A percentile compares a stretch with the other conserved stretches of the same genome.
These are phyloP conservation scores for Linnemannia zychae DNA, from an alignment of 192 early-diverging fungal species.

Conservation along the genomic window DNA sequence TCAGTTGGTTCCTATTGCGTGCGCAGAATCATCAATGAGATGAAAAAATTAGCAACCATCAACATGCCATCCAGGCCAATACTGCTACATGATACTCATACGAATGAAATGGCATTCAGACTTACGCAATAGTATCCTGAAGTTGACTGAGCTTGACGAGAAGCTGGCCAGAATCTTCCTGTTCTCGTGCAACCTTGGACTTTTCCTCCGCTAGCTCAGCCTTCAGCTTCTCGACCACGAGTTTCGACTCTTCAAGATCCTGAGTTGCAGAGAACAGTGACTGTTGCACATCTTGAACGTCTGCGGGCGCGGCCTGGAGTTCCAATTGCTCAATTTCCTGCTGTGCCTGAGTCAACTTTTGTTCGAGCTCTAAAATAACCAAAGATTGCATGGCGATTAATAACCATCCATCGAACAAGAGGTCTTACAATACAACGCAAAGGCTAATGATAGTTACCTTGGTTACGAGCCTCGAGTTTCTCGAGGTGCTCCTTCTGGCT, in stretches of 20 bases:
- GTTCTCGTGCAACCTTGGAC: slow-evolving; percentile 35
- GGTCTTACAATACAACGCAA: background rate
- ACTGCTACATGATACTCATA: background rate
- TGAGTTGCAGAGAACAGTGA: slow-evolving; percentile 47
- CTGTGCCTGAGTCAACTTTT: slow-evolving; percentile 31
- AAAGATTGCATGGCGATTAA: background rate
- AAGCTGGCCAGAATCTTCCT: slow-evolving; percentile 49
- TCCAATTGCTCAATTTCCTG: slow-evolving; percentile 50
- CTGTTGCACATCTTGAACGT: slow-evolving; percentile 48
- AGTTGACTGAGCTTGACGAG: slow-evolving; percentile 48
- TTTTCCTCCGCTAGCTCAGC: slow-evolving; percentile 29
- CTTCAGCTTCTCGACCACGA: slow-evolving; percentile 3
- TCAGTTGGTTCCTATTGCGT: slow-evolving; percentile 30
- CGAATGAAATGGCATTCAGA: background rate
- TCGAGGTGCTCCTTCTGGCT: slow-evolving; percentile 12
- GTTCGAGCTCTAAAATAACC: slow-evolving; percentile 24
- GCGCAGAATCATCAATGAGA: background rate
- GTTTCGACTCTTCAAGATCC: slow-evolving; percentile 39
- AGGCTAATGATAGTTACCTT: slow-evolving; percentile 12
- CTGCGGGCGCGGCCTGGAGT: slow-evolving; percentile 36
- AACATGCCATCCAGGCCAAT: background rate
- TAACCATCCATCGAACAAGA: background rate
- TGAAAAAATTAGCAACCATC: background rate
- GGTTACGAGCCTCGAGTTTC: slow-evolving; percentile 12
- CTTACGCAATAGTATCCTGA: slow-evolving; percentile 51